Base-by-base conservation (phyloP, 805 yeast genomes). In the Candida fluviatilis region DNA sequence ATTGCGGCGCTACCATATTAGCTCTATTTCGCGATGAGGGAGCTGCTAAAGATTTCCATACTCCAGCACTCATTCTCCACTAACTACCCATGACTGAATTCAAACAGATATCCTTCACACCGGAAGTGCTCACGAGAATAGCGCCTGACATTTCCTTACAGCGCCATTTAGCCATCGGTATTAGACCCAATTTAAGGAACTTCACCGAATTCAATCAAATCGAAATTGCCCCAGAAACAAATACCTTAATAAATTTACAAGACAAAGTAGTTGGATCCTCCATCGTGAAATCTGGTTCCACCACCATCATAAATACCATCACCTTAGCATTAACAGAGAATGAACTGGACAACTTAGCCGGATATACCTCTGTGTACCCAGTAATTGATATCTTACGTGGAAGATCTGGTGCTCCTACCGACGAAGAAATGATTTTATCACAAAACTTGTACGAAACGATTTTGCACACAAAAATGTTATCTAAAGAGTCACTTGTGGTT, bases 71-170 rank as follows among this genome's bases (percentile, higher is more conserved):
- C n/a, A n/a, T n/a, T n/a, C n/a, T n/a, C n/a, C n/a, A n/a, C n/a
- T n/a, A n/a, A n/a, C n/a, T n/a, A n/a, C n/a, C n/a, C 15, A 33
- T 33, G 35, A 24, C 42, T 11, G 48, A 49, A 31, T 41, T 54
- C 47, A 42, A 51, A 18, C 58, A 54, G 35, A 69, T 84, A 25
- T 64, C 76, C 4, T 88, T 89, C 56, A 82, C 93, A 1, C 91
- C 96, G 0, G 84, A 81, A 18, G 87, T 88, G 8, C 66, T 90
- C 31, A 89, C 93, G 1, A 67, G 93, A 37, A 75, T 90, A 26
- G 87, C 95, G 2, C 96, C 97, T 1, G 95, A 87, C 40, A 56
- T 85, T 11, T 84, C 91, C 4, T 67, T 90, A 31, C 84, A 84
- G 54, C 75, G 95, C 52, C 95, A 88, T 57, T 57, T 90, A 12